These are phyloP conservation scores for Hawksworthiomyces lignivorus DNA, from an alignment of 2,329 filamentous ascomycete genomes.

Conservation along the genomic window DNA sequence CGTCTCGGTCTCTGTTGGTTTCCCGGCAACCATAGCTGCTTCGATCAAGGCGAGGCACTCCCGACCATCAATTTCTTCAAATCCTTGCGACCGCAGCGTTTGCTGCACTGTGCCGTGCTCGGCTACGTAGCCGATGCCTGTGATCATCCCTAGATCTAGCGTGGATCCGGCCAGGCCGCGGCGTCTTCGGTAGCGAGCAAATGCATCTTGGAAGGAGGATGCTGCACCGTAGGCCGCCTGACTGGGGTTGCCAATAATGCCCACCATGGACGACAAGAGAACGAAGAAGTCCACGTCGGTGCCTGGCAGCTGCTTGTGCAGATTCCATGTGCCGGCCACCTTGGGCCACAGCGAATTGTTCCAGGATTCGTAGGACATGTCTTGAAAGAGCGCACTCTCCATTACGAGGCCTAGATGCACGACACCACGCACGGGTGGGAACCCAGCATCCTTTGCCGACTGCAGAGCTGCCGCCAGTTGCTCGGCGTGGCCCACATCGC, in stretches of 20 bases:
- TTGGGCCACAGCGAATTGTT: slow-evolving; percentile 22
- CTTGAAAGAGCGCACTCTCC: slow-evolving; percentile 15
- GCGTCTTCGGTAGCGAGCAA: slow-evolving; percentile 26
- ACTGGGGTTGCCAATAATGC: slow-evolving; percentile 26
- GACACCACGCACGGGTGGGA: slow-evolving; percentile 12
- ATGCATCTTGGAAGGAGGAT: slow-evolving; percentile 33
- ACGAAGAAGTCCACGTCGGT: slow-evolving; percentile 29
- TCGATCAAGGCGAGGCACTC: slow-evolving; percentile 18
- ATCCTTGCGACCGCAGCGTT: slow-evolving; percentile 15
- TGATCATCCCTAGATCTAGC: slow-evolving; percentile 32
- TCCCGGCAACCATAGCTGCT: slow-evolving; percentile 11
- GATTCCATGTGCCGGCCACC: slow-evolving; percentile 30
- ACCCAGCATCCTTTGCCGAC: slow-evolving; percentile 4
- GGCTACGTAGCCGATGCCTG: slow-evolving; percentile 24
- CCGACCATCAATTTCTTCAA: slow-evolving; percentile 14
- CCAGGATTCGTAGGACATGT: slow-evolving; percentile 14
- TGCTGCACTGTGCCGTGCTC: slow-evolving; percentile 16
- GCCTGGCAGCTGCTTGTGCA: slow-evolving; percentile 22
- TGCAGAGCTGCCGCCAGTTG: slow-evolving; percentile 10
- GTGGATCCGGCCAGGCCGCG: slow-evolving; percentile 26
- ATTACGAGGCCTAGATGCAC: slow-evolving; percentile 15
- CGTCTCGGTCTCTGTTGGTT: background rate
- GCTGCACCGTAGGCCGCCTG: slow-evolving; percentile 35
- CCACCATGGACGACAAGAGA: slow-evolving; percentile 26
- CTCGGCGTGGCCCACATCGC: slow-evolving; percentile 11